These are phyloP conservation scores for Irpex lacteus DNA, from an alignment of 1,284 basidiomycete genomes.

Conservation along the genomic window DNA sequence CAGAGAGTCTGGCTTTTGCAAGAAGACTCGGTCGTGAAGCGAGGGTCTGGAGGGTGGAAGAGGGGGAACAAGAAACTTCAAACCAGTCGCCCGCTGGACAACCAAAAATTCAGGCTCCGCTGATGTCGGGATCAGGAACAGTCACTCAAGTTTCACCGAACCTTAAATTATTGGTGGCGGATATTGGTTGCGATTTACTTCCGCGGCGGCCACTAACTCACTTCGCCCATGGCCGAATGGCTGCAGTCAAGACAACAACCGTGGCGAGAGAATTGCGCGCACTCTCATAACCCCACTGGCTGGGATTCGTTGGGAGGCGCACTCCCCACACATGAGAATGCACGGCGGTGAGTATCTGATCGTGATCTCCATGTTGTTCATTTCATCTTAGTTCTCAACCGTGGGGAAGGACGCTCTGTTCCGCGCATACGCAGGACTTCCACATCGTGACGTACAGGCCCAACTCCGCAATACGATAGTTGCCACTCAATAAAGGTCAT, in stretches of 20 bases:
- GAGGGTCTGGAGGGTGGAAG: constrained; percentile 12
- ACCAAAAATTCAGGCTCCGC: constrained; percentile 15
- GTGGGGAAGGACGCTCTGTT: neutral
- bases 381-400: neutral
- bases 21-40: constrained; percentile 20
- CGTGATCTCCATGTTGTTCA: neutral
- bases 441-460: neutral
- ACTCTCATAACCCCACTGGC: neutral
- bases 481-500: neutral
- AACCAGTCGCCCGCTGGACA: neutral
- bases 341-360: neutral
- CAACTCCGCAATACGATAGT: neutral
- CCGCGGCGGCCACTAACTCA: neutral
- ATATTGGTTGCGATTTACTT: neutral
- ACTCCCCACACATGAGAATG: neutral
- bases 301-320: neutral
- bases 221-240: neutral
- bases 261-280: neutral
- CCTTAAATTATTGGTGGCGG: neutral
- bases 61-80: constrained; percentile 10
- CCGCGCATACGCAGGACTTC: neutral
- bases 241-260: neutral
- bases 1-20: constrained; percentile 16
- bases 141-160: neutral
- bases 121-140: constrained; percentile 13